phyloP scores from a whole-genome alignment of 2,329 filamentous ascomycete species.

The Cladosporium austrohemisphaericum region DNA sequence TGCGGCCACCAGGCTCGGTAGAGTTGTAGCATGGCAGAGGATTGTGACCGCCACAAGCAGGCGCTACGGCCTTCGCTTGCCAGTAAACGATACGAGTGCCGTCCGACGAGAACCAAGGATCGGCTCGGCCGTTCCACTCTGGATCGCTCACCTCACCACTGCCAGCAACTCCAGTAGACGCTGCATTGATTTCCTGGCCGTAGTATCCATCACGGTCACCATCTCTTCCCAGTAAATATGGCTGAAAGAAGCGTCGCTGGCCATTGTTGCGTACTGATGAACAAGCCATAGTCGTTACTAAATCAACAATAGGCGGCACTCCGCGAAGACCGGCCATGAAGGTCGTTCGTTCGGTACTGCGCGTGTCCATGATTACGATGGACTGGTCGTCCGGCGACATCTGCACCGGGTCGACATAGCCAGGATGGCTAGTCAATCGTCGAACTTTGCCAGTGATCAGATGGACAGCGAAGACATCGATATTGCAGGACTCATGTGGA shows the following conservation, averaged over 20 bases:
- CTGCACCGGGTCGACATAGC: slow-evolving; percentile 43
- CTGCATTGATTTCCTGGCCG: slow-evolving; percentile 44
- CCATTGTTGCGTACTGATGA: slow-evolving; percentile 48
- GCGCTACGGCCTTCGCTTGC: slow-evolving; percentile 38
- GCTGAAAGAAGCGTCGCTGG: slow-evolving; percentile 45
- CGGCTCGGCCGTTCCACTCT: slow-evolving; percentile 48
- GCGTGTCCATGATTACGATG: slow-evolving; percentile 44
- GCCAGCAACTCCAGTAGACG: slow-evolving; percentile 11
- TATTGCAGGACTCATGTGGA: slow-evolving; percentile 42
- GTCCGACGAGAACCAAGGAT: slow-evolving; percentile 43
- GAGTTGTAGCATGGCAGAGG: slow-evolving; percentile 41
- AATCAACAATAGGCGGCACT: slow-evolving; percentile 43
- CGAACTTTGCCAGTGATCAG: slow-evolving; percentile 40
- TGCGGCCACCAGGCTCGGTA: slow-evolving; percentile 37
- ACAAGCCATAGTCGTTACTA: slow-evolving; percentile 32
- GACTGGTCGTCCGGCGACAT: slow-evolving; percentile 45
- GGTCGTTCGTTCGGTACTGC: slow-evolving; percentile 42
- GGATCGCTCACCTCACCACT: slow-evolving; percentile 42
- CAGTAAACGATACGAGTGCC: slow-evolving; percentile 43
- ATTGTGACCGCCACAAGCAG: slow-evolving; percentile 44
- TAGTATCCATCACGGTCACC: slow-evolving; percentile 46
- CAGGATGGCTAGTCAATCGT: slow-evolving; percentile 43
- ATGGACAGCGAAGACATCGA: slow-evolving; percentile 44
- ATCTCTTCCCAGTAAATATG: slow-evolving; percentile 41
- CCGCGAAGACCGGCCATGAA: slow-evolving; percentile 41